A percentile compares a stretch with the other conserved stretches of the same genome.
Evolutionary conservation across 2,329 filamentous ascomycete species (phyloP).

Genomic region (Botrytis cinerea): DNA sequence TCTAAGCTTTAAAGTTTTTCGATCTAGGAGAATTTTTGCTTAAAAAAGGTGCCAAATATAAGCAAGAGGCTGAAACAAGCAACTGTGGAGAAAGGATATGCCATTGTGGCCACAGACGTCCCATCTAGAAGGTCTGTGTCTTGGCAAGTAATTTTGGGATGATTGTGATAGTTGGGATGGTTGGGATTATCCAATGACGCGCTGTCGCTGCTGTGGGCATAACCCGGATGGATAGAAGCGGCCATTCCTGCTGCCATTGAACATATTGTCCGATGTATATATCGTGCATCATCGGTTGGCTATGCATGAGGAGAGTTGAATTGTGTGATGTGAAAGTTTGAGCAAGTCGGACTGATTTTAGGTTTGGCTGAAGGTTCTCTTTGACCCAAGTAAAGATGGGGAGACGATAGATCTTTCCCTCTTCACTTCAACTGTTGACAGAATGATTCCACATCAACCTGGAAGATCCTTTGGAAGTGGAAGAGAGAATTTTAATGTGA

Average conservation of each 20-base stretch:
- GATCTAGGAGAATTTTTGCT: not conserved
- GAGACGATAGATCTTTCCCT: not conserved
- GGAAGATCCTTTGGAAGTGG: not conserved
- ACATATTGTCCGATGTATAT: not conserved
- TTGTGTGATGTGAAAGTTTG: not conserved
- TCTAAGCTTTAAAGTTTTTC: not conserved
- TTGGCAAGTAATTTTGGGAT: not conserved
- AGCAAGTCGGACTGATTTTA: not conserved
- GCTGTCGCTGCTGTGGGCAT: not conserved
- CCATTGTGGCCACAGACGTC: not conserved
- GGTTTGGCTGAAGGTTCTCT: not conserved
- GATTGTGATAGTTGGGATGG: not conserved
- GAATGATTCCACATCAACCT: not conserved
- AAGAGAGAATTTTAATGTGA: not conserved
- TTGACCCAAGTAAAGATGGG: not conserved
- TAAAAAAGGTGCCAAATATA: not conserved
- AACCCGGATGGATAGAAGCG: not conserved
- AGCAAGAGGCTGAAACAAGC: not conserved
- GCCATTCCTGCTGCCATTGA: not conserved
- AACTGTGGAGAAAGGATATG: not conserved
- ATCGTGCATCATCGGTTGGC: not conserved
- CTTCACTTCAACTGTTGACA: not conserved
- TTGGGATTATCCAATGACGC: not conserved
- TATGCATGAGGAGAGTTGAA: not conserved
- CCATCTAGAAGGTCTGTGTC: not conserved